phyloP scores from a whole-genome alignment of 306 rosid genomes.

The Pyrus communis region DNA sequence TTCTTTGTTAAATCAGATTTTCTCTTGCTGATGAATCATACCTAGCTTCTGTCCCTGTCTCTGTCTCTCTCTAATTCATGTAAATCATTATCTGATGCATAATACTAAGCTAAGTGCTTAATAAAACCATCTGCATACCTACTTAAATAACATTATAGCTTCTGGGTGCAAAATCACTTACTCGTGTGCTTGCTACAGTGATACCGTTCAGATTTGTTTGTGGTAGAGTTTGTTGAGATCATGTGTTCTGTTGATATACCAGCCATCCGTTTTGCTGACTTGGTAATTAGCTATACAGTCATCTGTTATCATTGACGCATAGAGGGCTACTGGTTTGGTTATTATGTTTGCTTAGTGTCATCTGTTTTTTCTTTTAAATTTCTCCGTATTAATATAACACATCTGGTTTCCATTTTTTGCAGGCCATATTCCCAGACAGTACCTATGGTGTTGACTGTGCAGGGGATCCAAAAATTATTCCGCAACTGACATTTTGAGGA shows the following conservation, averaged over 20 bases:
- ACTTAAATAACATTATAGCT: background rate
- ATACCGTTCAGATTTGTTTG: background rate
- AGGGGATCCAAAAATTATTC: conserved; percentile 93
- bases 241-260: background rate
- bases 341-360: background rate
- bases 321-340: background rate
- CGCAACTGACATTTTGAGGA: conserved; percentile 75
- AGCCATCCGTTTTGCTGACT: background rate
- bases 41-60: no score
- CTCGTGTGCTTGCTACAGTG: background rate
- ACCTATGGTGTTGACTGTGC: conserved; percentile 96
- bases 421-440: conserved; percentile 96
- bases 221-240: background rate
- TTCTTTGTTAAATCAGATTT: no score
- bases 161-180: background rate
- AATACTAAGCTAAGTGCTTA: background rate
- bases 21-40: no score
- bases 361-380: background rate
- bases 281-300: background rate
- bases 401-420: background rate
- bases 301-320: background rate
- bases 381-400: background rate
- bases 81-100: no score
- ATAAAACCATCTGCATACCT: background rate
- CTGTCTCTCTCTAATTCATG: no score